Base-by-base conservation (phyloP, 495 filamentous ascomycete genomes). In the Aspergillus bridgeri region DNA sequence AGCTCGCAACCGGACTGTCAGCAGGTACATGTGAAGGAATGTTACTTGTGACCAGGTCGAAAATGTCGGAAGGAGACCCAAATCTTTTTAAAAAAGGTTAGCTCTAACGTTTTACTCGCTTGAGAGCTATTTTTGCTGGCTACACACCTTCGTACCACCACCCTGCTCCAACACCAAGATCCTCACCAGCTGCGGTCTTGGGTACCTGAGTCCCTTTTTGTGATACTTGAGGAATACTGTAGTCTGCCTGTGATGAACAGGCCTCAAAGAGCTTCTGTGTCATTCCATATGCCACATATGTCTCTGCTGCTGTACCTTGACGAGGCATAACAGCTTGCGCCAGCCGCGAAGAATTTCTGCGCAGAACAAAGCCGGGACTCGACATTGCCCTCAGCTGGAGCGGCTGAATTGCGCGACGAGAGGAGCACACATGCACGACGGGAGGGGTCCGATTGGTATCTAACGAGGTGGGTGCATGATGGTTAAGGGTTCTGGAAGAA, bases 11-110 rank as follows among this genome's bases (percentile, higher is more conserved):
- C 93, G 88, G n/a, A 89, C 87, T n/a, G 88, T 87, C 43, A 97
- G 72, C 51, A 96, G 81, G 77, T 96, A 97, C 85, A 98, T 89
- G 76, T 98, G 92, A 15, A 98, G 81, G 77, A 98, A 91, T 19
- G 92, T 92, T 43, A 98, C 84, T 68, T 97, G 94, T 6, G 95
- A 87, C 95, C 94, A 98, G 48, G 89, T 92, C 57, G 83, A 89
- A 75, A 98, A 98, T 0, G 90, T 98, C 2, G 90, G 89, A 21
- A 75, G 71, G 25, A 96, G 83, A 15, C 80, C 83, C 52, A 92
- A 62, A 65, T 79, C 79, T 81, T 44, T 1, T 27, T 15, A 19
- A 3, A 33, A 56, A 11, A 8, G 6, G 21, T 53, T 50, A 27
- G 42, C 5, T 21, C 29, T 18, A 54, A 13, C 18, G 17, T 5